Base-by-base conservation (phyloP, 768 basidiomycete species). In the Xerocomellus dryophilus region DNA sequence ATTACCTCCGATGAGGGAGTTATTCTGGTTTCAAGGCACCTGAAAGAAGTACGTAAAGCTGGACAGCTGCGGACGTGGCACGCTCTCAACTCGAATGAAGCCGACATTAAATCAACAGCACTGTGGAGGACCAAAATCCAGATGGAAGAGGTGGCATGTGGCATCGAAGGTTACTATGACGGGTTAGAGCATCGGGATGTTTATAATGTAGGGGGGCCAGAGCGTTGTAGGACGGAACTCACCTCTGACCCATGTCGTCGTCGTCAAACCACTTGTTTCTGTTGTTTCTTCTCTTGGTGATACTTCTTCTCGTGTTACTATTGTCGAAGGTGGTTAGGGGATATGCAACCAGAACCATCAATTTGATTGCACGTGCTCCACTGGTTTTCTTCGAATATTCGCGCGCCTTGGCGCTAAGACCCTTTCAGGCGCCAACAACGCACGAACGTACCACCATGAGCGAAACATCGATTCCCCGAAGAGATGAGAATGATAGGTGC, bases 401-500 rank as follows among this genome's bases (percentile, higher is more conserved):
- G 14, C 21, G 53, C 47, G 44, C 44, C 23, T 23, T 39, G 46
- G 61, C 64, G 59, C 21, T 32, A 50, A 44, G 25, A 14, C 15
- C 41, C 5, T 17, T 43, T 46, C 25, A 44, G 44, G 48, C 65
- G 65, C 57, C 47, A 8, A 18, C 20, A 21, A 14, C 20, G 35
- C 36, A 31, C 23, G 53, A 21, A 54, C 55, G 0, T 39, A 40
- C 57, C 47, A 25, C 21, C 62, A 61, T 55, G 61, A 48, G 3
- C 41, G 17, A 45, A 18, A 17, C 36, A 20, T 14, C 14, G 21
- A 46, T 43, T 47, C 7, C 21, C 17, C 47, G 3, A 38, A 45
- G 47, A 40, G 43, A 61, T 12, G 56, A 46, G 10, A 48, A 38
- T 7, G 43, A 59, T 5, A 67, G 65, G 65, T 67, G 43, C 46